Base-by-base conservation (phyloP, 768 basidiomycete species). In the Pseudohyphozyma bogoriensis region DNA sequence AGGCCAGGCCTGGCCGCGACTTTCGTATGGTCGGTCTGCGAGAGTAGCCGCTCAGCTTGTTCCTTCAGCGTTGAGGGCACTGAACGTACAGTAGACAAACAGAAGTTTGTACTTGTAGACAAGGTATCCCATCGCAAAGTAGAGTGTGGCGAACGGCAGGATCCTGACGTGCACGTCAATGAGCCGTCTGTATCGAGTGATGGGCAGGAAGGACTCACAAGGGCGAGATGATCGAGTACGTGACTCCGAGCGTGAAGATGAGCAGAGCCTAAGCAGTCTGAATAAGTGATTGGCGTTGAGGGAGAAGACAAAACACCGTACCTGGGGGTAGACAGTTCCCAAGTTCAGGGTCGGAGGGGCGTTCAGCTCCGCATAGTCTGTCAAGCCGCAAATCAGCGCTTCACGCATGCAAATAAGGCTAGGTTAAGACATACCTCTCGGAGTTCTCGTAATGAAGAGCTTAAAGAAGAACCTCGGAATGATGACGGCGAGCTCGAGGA, bases 301-400 rank as follows among this genome's bases (percentile, higher is more conserved):
- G n/a, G 5, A 10, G 26, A 39, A 28, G 18, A 22, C 1, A 10
- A 29, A 1, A 22, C n/a, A 5, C 15, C 59, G 16, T 6, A 60
- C 59, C 45, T 58, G 93, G 0, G 95, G 95, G 72, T 96, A 99
- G 15, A 99, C 90, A 52, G 86, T 81, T 53, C 95, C 95, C 67
- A 97, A 93, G 74, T 96, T 97, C 75, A 97, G 86, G 86, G 92
- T 89, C 0, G 95, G 91, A 9, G 95, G 95, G 0, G 91, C 90
- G 70, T 99, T 95, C 20, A 97, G 79, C 72, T 95, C 95, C 22
- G 91, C 93, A 65, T 84, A 92, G 70, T 99, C 93, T 96, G 69
- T 44, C 68, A 24, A 60, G 47, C 24, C 22, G 40, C 37, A 55
- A 37, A 36, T 13, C 31, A 46, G 16, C 20, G 29, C 4, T 18